Evolutionary conservation across 1,284 basidiomycete species (phyloP).

Genomic region (Schizopora paradoxa): DNA sequence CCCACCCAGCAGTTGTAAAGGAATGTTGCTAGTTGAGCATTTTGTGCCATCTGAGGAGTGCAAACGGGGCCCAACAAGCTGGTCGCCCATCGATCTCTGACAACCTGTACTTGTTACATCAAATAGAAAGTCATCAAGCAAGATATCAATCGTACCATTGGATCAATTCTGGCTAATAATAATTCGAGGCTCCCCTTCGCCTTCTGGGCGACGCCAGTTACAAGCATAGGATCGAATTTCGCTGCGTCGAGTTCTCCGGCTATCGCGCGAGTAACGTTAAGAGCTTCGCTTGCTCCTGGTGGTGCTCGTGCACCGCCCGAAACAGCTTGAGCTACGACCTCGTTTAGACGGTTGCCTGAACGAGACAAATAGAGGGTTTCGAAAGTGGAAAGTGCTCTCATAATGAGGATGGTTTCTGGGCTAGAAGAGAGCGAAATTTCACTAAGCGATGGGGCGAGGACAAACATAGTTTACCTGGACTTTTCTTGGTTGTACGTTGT

Average conservation of each 20-base stretch:
- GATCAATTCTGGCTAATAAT: conserved; percentile 57
- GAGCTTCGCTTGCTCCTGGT: conserved; percentile 72
- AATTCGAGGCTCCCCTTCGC: conserved; percentile 62
- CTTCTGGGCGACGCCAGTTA: conserved; percentile 73
- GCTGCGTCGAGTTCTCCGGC: conserved; percentile 91
- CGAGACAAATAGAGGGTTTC: conserved; percentile 83
- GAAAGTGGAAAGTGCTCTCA: conserved; percentile 77
- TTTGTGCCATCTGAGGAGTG: conserved; percentile 71
- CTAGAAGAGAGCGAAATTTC: conserved; percentile 33
- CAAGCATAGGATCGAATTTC: conserved; percentile 86
- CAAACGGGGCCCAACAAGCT: conserved; percentile 72
- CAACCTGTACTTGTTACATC: conserved; percentile 42
- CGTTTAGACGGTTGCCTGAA: conserved; percentile 77
- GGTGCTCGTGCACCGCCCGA: conserved; percentile 59
- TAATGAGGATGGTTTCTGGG: conserved; percentile 84
- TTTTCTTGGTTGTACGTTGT: conserved; percentile 78
- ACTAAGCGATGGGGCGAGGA: conserved; percentile 1
- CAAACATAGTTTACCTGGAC: conserved; percentile 69
- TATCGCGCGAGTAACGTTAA: conserved; percentile 68
- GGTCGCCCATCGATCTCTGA: conserved; percentile 72
- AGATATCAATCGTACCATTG: conserved; percentile 45
- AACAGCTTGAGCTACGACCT: conserved; percentile 71
- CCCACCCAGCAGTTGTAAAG: conserved; percentile 74
- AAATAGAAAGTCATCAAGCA: not conserved
- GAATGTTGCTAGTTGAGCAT: conserved; percentile 72